These are phyloP conservation scores for Penicillium ochrochloron DNA, from an alignment of 495 filamentous ascomycete genomes.

Conservation along the genomic window DNA sequence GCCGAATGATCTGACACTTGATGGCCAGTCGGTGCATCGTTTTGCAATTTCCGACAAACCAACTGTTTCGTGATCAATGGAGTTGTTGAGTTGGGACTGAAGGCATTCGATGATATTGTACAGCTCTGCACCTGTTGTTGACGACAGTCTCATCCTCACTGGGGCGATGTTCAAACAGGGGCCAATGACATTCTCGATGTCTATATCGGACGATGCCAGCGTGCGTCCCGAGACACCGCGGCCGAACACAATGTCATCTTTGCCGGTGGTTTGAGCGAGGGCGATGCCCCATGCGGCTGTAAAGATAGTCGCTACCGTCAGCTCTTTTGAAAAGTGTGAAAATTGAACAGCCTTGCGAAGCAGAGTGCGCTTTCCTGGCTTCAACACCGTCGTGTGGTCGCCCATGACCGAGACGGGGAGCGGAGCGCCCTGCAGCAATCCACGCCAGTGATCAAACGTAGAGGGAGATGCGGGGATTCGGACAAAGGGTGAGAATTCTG, in stretches of 20 bases:
- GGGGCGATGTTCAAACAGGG: neutral
- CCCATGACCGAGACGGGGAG: neutral
- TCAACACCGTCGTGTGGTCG: neutral
- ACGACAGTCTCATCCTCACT: neutral
- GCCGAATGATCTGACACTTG: neutral
- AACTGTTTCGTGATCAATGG: neutral
- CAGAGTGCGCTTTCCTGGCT: neutral
- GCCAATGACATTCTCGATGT: neutral
- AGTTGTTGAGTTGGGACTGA: neutral
- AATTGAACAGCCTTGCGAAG: neutral
- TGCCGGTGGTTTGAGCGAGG: neutral
- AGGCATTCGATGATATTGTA: neutral
- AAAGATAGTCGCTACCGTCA: neutral
- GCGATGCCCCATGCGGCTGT: neutral
- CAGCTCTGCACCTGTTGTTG: neutral
- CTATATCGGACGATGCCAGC: neutral
- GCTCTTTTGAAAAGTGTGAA: neutral
- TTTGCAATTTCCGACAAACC: neutral
- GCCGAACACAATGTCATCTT: neutral
- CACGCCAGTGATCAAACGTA: neutral
- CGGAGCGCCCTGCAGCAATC: neutral
- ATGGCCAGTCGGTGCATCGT: neutral
- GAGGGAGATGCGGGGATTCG: neutral
- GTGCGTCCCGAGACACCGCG: neutral
- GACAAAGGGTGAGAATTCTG: neutral